phyloP scores from a whole-genome alignment of 345 rosid species.

The Adansonia digitata region DNA sequence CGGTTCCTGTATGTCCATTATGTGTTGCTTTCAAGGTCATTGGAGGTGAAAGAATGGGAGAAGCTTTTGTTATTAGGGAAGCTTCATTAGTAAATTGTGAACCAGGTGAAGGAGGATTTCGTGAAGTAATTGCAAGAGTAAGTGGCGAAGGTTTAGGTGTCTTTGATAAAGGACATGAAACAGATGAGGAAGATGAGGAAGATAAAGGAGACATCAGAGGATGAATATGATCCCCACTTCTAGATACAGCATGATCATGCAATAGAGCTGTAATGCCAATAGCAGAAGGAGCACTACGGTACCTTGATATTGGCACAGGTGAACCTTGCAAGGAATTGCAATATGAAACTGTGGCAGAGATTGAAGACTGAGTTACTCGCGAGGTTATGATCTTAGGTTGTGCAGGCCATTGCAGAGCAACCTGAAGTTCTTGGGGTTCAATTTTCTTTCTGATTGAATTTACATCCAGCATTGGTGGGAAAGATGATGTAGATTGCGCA shows the following conservation, averaged over 20 bases:
- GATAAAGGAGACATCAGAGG: constrained; percentile 28
- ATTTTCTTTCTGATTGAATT: constrained; percentile 1
- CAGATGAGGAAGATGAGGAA: constrained; percentile 23
- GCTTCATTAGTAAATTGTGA: constrained; percentile 11
- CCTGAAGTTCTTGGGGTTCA: constrained; percentile 42
- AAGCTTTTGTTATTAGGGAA: constrained; percentile 7
- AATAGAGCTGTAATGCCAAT: constrained; percentile 78
- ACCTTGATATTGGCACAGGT: constrained; percentile 42
- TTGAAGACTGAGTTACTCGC: constrained; percentile 35
- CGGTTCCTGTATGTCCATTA: constrained; percentile 11
- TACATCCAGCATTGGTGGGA: constrained; percentile 34
- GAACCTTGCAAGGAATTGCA: constrained; percentile 42
- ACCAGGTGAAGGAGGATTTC: constrained; percentile 14
- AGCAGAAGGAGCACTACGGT: constrained; percentile 43
- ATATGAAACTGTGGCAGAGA: constrained; percentile 38
- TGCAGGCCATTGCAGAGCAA: constrained; percentile 44
- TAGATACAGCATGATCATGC: constrained; percentile 53
- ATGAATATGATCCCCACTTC: constrained; percentile 34
- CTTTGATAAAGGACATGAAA: constrained; percentile 27
- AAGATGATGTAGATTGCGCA: constrained; percentile 10
- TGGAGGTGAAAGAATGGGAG: constrained; percentile 13
- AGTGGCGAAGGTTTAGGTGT: constrained; percentile 18
- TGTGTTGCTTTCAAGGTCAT: neutral
- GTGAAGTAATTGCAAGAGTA: constrained; percentile 12
- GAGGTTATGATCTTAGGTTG: constrained; percentile 57